These are phyloP conservation scores for Cicer chorassanicum DNA, from an alignment of 306 rosid genomes.

Conservation along the genomic window DNA sequence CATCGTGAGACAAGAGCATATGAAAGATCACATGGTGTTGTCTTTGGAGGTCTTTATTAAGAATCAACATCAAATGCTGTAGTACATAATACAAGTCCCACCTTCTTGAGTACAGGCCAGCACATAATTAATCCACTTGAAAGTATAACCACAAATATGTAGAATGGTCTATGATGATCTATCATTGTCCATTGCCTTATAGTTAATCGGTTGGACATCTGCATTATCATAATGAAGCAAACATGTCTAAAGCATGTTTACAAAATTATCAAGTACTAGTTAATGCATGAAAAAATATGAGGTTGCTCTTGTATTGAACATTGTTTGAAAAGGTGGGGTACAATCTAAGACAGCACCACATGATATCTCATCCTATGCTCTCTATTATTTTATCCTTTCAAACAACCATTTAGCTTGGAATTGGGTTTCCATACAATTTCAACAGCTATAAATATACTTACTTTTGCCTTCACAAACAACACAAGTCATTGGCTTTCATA, in stretches of 20 bases:
- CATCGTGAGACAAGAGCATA: constrained; percentile 36
- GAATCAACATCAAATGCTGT: background rate
- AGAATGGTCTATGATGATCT: background rate
- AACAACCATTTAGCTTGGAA: background rate
- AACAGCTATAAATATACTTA: background rate
- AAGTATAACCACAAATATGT: background rate
- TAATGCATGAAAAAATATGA: constrained; percentile 6
- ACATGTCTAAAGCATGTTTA: constrained; percentile 41
- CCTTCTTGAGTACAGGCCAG: background rate
- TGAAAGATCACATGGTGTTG: constrained; percentile 48
- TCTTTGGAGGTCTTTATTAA: constrained; percentile 17
- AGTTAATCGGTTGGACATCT: constrained; percentile 13
- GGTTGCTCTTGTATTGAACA: background rate
- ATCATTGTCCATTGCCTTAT: constrained; percentile 11
- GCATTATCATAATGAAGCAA: constrained; percentile 5
- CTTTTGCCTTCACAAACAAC: background rate
- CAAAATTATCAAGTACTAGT: constrained; percentile 1
- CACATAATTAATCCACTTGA: background rate
- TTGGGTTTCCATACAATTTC: background rate
- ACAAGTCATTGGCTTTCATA: constrained; percentile 24
- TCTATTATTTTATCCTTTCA: background rate
- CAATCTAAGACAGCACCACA: background rate
- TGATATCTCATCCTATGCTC: background rate
- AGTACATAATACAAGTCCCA: background rate
- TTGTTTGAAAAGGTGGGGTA: background rate